Evolutionary conservation across 2,329 filamentous ascomycete genomes (phyloP).

Genomic region (Trichophyton benhamiae): DNA sequence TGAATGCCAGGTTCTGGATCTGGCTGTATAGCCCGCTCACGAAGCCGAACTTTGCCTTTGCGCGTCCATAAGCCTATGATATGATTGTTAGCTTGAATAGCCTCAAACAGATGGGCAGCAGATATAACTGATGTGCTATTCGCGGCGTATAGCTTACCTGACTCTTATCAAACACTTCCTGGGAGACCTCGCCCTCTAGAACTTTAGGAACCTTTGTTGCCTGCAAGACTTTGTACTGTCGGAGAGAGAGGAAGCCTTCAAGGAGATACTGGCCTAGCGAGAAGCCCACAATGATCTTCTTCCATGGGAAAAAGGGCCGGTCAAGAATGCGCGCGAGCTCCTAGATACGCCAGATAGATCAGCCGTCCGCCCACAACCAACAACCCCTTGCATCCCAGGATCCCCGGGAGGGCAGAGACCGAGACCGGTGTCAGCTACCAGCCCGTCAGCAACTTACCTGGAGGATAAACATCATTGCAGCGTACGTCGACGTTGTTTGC

Average conservation of each 20-base stretch:
- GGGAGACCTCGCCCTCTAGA: slow-evolving; percentile 73
- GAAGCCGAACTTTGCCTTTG: slow-evolving; percentile 84
- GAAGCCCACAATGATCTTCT: slow-evolving; percentile 88
- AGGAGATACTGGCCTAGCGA: slow-evolving; percentile 82
- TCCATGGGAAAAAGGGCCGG: slow-evolving; percentile 91
- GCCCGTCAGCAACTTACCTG: slow-evolving; percentile 18
- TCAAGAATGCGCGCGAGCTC: slow-evolving; percentile 76
- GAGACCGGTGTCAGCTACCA: background rate
- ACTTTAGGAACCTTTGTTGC: slow-evolving; percentile 72
- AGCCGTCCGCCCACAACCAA: background rate
- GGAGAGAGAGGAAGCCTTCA: slow-evolving; percentile 76
- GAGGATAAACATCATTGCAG: slow-evolving; percentile 25
- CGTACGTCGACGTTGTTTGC: background rate
- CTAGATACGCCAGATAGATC: slow-evolving; percentile 21
- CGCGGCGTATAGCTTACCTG: slow-evolving; percentile 42
- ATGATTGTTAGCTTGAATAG: background rate
- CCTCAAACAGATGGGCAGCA: background rate
- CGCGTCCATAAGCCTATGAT: slow-evolving; percentile 69
- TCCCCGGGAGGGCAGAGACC: background rate
- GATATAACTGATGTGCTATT: background rate
- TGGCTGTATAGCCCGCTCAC: slow-evolving; percentile 71
- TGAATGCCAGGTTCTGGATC: slow-evolving; percentile 75
- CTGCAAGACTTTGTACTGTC: slow-evolving; percentile 80
- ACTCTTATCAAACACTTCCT: slow-evolving; percentile 86
- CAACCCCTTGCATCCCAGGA: background rate